phyloP scores from a whole-genome alignment of 768 basidiomycete genomes.

The Kwoniella bestiolae region DNA sequence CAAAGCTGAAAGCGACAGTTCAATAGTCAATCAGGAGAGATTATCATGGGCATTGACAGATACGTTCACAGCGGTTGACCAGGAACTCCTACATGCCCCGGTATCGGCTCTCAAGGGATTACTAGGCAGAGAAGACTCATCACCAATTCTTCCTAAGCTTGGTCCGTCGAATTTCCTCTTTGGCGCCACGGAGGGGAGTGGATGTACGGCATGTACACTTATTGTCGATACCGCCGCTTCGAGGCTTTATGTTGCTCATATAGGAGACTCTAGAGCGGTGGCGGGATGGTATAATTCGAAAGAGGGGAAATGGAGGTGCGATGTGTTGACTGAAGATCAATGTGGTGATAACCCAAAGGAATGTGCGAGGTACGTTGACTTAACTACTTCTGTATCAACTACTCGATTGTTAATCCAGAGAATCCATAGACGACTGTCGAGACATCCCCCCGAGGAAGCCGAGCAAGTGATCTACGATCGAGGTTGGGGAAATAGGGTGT shows the following conservation, averaged over 20 bases:
- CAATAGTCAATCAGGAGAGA: not conserved
- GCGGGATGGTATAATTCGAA: conserved; percentile 70
- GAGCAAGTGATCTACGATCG: conserved; percentile 18
- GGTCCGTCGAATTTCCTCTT: not conserved
- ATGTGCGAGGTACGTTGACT: conserved; percentile 68
- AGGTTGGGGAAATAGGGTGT: conserved; percentile 8
- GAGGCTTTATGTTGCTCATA: conserved; percentile 83
- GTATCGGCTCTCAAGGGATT: conserved; percentile 61
- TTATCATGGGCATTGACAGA: conserved; percentile 60
- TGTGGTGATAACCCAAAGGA: conserved; percentile 89
- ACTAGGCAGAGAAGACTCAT: not conserved
- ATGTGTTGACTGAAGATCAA: conserved; percentile 89
- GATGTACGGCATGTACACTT: not conserved
- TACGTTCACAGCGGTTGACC: conserved; percentile 80
- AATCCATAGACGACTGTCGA: not conserved
- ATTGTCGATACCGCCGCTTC: conserved; percentile 27
- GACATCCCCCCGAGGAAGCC: conserved; percentile 21
- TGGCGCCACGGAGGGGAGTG: not conserved
- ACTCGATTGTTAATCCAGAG: too few species aligned
- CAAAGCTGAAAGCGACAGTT: conserved; percentile 25
- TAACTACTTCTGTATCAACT: too few species aligned
- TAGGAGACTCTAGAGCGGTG: conserved; percentile 90
- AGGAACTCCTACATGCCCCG: conserved; percentile 80
- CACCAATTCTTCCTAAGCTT: not conserved
- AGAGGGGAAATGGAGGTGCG: conserved; percentile 78